A percentile compares a stretch with the other conserved stretches of the same genome.
Evolutionary conservation across 495 filamentous ascomycete species (phyloP).

Genomic region (Xylaria grammica): DNA sequence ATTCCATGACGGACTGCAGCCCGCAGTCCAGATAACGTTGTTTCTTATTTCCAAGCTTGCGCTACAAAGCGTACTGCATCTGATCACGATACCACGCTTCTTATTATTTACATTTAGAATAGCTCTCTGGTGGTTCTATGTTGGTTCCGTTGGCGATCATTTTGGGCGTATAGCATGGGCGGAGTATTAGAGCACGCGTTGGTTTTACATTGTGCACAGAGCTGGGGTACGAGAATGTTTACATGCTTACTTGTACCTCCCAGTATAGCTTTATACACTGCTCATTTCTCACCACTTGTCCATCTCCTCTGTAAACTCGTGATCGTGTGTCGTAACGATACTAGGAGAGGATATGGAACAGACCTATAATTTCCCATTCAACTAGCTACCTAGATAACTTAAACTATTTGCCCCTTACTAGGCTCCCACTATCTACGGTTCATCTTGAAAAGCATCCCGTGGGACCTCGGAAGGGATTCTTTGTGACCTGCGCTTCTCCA

Average conservation of each 20-base stretch:
- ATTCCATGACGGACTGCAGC: constrained; percentile 29
- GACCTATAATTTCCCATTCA: not conserved
- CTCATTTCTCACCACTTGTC: not conserved
- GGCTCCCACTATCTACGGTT: not conserved
- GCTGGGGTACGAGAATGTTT: constrained; percentile 14
- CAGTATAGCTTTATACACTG: not conserved
- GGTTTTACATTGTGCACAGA: not conserved
- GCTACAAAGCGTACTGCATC: not conserved
- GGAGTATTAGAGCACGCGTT: constrained; percentile 2
- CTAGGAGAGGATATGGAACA: not conserved
- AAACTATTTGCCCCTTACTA: not conserved
- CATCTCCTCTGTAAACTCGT: not conserved
- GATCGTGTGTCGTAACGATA: not conserved
- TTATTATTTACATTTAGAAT: constrained; percentile 15
- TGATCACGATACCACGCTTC: constrained; percentile 14
- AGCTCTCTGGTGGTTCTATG: not conserved
- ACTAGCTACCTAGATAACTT: too few species aligned
- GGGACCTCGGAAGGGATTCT: constrained; percentile 26
- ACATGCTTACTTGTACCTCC: constrained; percentile 3
- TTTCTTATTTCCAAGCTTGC: not conserved
- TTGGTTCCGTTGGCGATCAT: constrained; percentile 2
- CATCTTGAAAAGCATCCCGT: constrained; percentile 24
- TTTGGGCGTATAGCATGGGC: constrained; percentile 4
- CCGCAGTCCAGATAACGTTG: constrained; percentile 23
- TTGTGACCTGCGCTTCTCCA: constrained; percentile 33